Conservation (phyloP, 345 rosid genomes). For the Mercurialis annua region DNA sequence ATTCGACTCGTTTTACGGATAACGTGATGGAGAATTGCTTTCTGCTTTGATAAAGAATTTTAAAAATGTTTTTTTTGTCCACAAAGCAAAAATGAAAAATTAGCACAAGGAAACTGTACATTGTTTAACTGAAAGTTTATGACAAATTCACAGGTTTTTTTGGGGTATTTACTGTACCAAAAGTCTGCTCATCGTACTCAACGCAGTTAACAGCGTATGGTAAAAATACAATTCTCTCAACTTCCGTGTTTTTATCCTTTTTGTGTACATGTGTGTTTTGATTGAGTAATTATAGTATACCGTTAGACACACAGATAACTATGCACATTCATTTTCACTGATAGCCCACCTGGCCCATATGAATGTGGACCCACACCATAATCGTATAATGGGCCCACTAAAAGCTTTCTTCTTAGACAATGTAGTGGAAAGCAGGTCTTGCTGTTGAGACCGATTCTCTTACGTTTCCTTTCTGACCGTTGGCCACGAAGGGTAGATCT, state of each 20-base stretch:
- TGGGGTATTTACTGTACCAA: slow-evolving; percentile 71
- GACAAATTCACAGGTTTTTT: slow-evolving; percentile 88
- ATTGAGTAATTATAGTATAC: slow-evolving; percentile 7
- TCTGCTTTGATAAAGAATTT: too few relatives aligned
- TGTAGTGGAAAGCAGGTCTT: not conserved
- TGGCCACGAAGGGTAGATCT: not conserved
- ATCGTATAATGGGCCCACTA: not conserved
- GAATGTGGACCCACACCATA: not conserved
- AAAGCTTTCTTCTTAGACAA: not conserved
- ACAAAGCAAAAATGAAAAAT: too few relatives aligned
- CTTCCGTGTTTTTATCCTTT: not conserved
- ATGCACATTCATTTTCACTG: not conserved
- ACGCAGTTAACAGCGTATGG: slow-evolving; percentile 60
- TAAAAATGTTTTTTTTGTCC: too few relatives aligned
- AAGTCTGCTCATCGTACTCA: slow-evolving; percentile 66
- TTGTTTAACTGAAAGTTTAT: too few relatives aligned
- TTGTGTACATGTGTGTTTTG: not conserved
- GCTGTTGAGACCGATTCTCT: slow-evolving; percentile 5
- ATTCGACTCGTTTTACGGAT: too few relatives aligned
- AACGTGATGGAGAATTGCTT: too few relatives aligned
- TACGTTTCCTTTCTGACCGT: not conserved
- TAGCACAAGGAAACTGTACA: too few relatives aligned
- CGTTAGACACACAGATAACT: not conserved
- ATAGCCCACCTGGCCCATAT: not conserved
- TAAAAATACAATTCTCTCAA: slow-evolving; percentile 31